These are phyloP conservation scores for Rutidosis leptorrhynchoides DNA, from an alignment of 129 eudicot genomes.

Conservation along the genomic window DNA sequence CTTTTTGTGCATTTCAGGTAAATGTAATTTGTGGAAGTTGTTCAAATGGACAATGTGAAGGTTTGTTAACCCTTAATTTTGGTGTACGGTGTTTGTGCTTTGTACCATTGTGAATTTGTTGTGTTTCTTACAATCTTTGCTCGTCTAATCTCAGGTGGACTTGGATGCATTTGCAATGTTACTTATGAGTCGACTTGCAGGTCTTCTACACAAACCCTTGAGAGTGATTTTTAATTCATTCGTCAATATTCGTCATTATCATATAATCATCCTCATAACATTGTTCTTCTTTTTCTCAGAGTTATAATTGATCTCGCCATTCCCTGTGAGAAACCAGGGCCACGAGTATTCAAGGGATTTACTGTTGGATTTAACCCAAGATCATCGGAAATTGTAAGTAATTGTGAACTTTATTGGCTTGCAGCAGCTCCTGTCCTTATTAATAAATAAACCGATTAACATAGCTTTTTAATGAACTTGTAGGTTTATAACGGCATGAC, in stretches of 20 bases:
- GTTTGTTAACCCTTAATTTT: too few relatives aligned
- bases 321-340: conserved; percentile 63
- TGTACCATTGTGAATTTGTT: too few relatives aligned
- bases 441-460: too few relatives aligned
- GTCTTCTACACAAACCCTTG: too few relatives aligned
- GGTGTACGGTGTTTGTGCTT: too few relatives aligned
- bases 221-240: too few relatives aligned
- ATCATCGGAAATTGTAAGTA: conserved; percentile 65
- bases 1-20: neutral
- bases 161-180: conserved; percentile 73
- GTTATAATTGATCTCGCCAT: conserved; percentile 66
- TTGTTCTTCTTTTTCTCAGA: too few relatives aligned
- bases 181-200: conserved; percentile 64
- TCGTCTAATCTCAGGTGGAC: conserved; percentile 47
- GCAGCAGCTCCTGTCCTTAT: too few relatives aligned
- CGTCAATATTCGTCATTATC: too few relatives aligned
- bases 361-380: conserved; percentile 79
- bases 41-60: conserved; percentile 58
- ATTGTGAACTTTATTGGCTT: neutral
- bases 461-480: too few relatives aligned
- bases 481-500: conserved; percentile 84
- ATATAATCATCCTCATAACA: too few relatives aligned
- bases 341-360: conserved; percentile 71
- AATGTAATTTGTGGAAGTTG: conserved; percentile 70
- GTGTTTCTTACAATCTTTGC: too few relatives aligned